Evolutionary conservation across 2,329 filamentous ascomycete species (phyloP).

Genomic region (Scleromitrula shiraiana): DNA sequence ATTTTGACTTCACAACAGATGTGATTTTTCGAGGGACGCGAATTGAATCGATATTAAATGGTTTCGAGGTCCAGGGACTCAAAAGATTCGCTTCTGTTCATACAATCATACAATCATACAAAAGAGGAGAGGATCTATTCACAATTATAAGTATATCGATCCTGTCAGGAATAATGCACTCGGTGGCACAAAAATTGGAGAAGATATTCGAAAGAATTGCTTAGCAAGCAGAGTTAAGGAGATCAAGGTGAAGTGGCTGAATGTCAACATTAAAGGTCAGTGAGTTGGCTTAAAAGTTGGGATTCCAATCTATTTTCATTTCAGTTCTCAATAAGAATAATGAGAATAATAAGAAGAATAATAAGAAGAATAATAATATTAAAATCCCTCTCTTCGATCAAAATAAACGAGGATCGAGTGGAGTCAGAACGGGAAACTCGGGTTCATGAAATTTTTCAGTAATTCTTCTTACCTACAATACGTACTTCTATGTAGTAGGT

Average conservation of each 20-base stretch:
- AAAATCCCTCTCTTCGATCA: neutral
- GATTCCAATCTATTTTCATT: no score
- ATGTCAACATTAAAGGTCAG: constrained; percentile 2
- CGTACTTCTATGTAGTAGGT: neutral
- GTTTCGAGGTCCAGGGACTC: no score
- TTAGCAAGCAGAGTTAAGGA: neutral
- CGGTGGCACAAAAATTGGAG: neutral
- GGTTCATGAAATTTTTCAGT: neutral
- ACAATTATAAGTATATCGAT: constrained; percentile 8
- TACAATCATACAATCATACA: constrained; percentile 7
- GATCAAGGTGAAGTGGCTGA: neutral
- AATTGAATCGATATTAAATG: no score
- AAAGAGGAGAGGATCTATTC: constrained; percentile 6
- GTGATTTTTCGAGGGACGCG: neutral
- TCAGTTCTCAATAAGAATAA: no score
- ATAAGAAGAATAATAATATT: neutral
- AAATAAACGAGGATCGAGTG: neutral
- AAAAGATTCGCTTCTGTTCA: neutral
- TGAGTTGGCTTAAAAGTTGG: constrained; percentile 4
- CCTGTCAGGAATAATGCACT: constrained; percentile 12
- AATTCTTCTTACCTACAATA: neutral
- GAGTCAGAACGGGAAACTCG: neutral
- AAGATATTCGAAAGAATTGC: constrained; percentile 1
- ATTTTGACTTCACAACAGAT: constrained; percentile 1
- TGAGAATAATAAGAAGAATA: neutral